Percentiles rank a stretch among this genome's conserved stretches.
Conservation (phyloP, 2,329 filamentous ascomycete genomes). For the Capronia coronata region DNA sequence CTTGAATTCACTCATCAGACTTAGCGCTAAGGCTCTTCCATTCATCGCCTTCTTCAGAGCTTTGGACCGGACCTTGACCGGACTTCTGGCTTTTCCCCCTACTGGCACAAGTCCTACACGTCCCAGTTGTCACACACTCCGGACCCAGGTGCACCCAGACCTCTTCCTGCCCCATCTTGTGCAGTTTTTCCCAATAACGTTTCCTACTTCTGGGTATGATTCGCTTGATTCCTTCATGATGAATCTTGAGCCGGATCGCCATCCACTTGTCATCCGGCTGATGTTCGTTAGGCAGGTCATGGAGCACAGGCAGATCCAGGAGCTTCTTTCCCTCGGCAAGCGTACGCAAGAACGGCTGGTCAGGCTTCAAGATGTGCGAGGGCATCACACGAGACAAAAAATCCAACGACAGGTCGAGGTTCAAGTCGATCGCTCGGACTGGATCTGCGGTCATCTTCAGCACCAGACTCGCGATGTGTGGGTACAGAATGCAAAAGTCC, state of each 20-base stretch:
- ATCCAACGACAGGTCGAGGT: slow-evolving; percentile 56
- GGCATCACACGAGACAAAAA: slow-evolving; percentile 47
- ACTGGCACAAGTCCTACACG: slow-evolving; percentile 10
- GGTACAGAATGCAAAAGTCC: slow-evolving; percentile 61
- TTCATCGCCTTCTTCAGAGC: background rate
- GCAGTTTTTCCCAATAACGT: slow-evolving; percentile 18
- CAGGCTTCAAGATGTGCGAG: slow-evolving; percentile 37
- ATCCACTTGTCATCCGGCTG: slow-evolving; percentile 54
- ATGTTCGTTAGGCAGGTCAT: slow-evolving; percentile 47
- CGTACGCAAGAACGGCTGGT: slow-evolving; percentile 39
- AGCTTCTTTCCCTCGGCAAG: slow-evolving; percentile 52
- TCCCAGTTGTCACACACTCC: slow-evolving; percentile 4
- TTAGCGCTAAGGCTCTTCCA: background rate
- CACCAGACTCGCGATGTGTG: slow-evolving; percentile 51
- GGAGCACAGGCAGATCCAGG: slow-evolving; percentile 41
- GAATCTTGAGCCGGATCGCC: slow-evolving; percentile 52
- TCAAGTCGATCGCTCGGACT: slow-evolving; percentile 56
- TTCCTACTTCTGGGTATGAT: slow-evolving; percentile 18
- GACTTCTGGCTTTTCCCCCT: background rate
- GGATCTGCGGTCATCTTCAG: slow-evolving; percentile 61
- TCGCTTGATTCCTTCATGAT: slow-evolving; percentile 42
- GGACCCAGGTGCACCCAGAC: slow-evolving; percentile 26
- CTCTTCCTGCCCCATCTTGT: slow-evolving; percentile 12
- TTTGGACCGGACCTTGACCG: background rate
- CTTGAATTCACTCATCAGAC: background rate